Conservation (phyloP, 305 asterid genomes). For the Ilex paraguariensis region DNA sequence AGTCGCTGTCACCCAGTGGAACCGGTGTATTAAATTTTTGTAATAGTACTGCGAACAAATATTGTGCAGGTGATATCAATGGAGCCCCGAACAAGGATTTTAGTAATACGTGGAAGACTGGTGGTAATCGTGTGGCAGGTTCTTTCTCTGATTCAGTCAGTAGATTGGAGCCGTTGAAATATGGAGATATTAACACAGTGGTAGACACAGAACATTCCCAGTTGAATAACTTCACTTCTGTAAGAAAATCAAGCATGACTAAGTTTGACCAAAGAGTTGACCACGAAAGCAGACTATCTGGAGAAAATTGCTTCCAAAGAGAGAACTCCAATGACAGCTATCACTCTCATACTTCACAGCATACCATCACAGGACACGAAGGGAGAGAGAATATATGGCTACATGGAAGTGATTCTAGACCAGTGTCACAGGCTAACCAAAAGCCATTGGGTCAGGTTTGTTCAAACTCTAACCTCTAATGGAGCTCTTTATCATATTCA, state of each 20-base stretch:
- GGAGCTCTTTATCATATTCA: neutral
- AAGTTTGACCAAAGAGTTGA: neutral
- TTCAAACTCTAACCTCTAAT: neutral
- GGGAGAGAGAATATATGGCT: constrained; percentile 33
- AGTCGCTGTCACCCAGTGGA: neutral
- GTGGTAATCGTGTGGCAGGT: neutral
- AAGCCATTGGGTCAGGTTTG: constrained; percentile 42
- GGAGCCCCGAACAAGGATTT: neutral
- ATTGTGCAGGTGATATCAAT: neutral
- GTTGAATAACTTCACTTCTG: neutral
- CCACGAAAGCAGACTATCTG: neutral
- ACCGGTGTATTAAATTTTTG: neutral
- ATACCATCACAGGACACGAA: constrained; percentile 41
- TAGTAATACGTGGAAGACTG: neutral
- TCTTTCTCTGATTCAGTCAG: neutral
- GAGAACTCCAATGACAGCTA: constrained; percentile 11
- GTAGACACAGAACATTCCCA: neutral
- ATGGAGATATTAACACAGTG: neutral
- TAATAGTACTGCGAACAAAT: neutral
- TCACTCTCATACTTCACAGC: constrained; percentile 6
- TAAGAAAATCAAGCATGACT: neutral
- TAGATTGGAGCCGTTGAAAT: neutral
- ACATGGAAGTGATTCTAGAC: constrained; percentile 30
- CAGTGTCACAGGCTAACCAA: constrained; percentile 24
- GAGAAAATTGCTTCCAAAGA: constrained; percentile 1